These are phyloP conservation scores for Acrocalymma vagum DNA, from an alignment of 2,329 filamentous ascomycete species.

Conservation along the genomic window DNA sequence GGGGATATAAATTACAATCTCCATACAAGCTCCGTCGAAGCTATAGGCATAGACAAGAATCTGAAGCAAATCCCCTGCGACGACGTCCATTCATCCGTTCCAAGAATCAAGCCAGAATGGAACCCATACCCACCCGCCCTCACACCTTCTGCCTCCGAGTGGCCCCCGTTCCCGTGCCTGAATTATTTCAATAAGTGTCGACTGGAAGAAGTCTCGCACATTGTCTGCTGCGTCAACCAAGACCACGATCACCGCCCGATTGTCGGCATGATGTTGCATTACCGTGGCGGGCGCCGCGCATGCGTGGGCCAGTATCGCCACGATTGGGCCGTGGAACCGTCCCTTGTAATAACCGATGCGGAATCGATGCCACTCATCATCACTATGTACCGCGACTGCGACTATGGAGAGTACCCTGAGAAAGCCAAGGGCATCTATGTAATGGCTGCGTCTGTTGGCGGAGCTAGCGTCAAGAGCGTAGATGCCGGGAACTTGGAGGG, in stretches of 20 bases:
- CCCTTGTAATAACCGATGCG: background rate
- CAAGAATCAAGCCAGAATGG: slow-evolving; percentile 3
- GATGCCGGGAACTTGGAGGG: background rate
- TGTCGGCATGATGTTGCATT: slow-evolving; percentile 5
- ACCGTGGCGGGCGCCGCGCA: slow-evolving; percentile 1
- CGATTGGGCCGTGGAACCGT: slow-evolving; percentile 4
- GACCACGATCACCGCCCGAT: background rate
- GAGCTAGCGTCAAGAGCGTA: no score
- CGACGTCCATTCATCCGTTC: slow-evolving; percentile 1
- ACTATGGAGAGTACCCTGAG: no score
- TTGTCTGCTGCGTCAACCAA: slow-evolving; percentile 4
- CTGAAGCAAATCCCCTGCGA: background rate
- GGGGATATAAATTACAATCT: no score
- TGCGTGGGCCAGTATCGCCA: slow-evolving; percentile 2
- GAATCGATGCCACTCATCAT: no score
- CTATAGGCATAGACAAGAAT: slow-evolving; percentile 5
- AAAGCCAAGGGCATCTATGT: no score
- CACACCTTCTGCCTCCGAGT: background rate
- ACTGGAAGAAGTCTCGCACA: background rate
- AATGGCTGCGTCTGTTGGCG: no score
- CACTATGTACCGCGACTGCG: no score
- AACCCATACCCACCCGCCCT: slow-evolving; percentile 1
- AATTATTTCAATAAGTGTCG: slow-evolving; percentile 1
- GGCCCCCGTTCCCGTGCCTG: background rate
- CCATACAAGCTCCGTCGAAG: no score